Evolutionary conservation across 139 green algal species (phyloP), one percentile per base, ranked within the genome.

Genomic region (Chlamydomonas sphaeroides): DNA sequence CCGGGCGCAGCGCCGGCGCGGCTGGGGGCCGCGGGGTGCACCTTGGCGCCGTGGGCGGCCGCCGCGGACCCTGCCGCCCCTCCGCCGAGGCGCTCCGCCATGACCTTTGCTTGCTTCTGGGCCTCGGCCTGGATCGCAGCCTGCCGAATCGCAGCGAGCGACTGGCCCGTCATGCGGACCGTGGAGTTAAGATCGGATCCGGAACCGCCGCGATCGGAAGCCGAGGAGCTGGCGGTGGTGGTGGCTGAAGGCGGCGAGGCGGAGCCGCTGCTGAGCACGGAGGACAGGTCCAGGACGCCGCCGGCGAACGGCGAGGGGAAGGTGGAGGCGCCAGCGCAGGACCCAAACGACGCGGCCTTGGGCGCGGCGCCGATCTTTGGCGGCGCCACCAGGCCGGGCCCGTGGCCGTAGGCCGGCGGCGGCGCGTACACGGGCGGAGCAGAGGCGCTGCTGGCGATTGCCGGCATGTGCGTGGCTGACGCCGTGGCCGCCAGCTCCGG

Each of bases 51-150:
- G 56, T 28, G 49, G 25, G 33, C 6, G 61, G 28, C 23, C 35
- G 35, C 65, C 33, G 26, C 35, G 65, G 30, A 38, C 32, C 23
- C 30, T 20, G 28, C 63, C 14, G 33, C 75, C 8, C 62, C 75
- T 10, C 75, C 75, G 30, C 73, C 73, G 32, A 80, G 73, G 18
- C 73, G 73, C 61, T 82, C 75, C 32, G 41, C 75, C 75, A 82
- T 82, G 1, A 20, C 1, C 42, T 72, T 63, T 1, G 75, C 75
- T 42, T 73, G 61, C 28, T 33, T 42, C 41, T 65, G 61, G 1
- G 61, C 42, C 49, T 84, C 77, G 0, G 45, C 77, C 35, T 42
- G 65, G 65, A 84, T 23, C 3, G 77, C 77, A 30, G 77, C 77
- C 36, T 76, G 65, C 1, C 77, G 77, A 5, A 84, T 53, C 18